A percentile compares a stretch with the other conserved stretches of the same genome.
These are phyloP conservation scores for Lepidium africanum DNA, from an alignment of 345 rosid genomes.

Conservation along the genomic window DNA sequence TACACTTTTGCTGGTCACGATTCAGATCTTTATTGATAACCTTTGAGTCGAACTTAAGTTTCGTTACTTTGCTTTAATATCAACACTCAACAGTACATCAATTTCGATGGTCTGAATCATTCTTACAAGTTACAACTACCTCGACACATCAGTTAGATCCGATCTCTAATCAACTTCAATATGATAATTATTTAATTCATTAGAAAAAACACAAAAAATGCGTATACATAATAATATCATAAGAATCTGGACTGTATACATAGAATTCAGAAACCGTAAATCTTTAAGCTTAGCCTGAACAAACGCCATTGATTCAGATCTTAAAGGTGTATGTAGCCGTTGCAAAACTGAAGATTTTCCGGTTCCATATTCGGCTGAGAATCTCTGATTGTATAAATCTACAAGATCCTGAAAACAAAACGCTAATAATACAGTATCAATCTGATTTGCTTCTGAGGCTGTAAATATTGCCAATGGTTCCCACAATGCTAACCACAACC, in stretches of 20 bases:
- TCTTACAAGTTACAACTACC: not conserved
- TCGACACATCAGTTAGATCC: not conserved
- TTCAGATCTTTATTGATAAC: not conserved
- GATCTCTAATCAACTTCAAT: not conserved
- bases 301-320: constrained; percentile 3
- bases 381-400: constrained; percentile 18
- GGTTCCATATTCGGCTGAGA: constrained; percentile 20
- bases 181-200: not conserved
- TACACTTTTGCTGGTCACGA: not conserved
- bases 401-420: constrained; percentile 4
- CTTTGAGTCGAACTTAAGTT: constrained; percentile 2
- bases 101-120: not conserved
- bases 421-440: constrained; percentile 7
- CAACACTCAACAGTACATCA: not conserved
- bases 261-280: constrained; percentile 12
- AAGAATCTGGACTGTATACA: constrained; percentile 23
- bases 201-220: not conserved
- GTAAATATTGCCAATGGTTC: constrained; percentile 69
- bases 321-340: not conserved
- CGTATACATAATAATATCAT: constrained; percentile 4
- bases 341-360: constrained; percentile 12
- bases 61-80: not conserved
- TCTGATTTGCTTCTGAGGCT: constrained; percentile 43
- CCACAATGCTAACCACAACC: constrained; percentile 58
- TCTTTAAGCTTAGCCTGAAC: constrained; percentile 13